Evolutionary conservation across 2,329 filamentous ascomycete genomes (phyloP), one percentile per base, ranked within the genome.

Genomic region (Mycosphaerelloides madeirae): DNA sequence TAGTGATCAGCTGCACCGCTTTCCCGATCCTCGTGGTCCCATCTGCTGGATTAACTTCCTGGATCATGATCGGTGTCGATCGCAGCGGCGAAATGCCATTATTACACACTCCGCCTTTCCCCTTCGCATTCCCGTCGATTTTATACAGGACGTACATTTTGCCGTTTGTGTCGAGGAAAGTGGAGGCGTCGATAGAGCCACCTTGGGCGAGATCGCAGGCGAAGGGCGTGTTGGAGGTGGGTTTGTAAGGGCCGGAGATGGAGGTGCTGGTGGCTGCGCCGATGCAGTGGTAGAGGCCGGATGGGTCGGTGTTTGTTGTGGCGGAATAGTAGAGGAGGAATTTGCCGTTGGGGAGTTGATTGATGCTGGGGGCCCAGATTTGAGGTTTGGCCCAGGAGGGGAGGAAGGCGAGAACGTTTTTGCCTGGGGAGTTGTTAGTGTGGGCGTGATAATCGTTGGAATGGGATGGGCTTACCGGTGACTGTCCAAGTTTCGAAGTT

Each of bases 361-460:
- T 57, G 25, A 65, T 57, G 32, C 65, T 62, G 1, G 65, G 65
- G 5, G 64, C 65, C 65, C 65, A 68, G 11, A 67, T 52, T 22
- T 53, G 45, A 2, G 55, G 52, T 31, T 51, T 50, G 31, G 56
- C 60, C 62, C 62, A 66, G 8, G 54, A 34, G 3, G 59, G 57
- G 6, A 64, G 49, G 14, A 38, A 46, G 29, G 34, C 29, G 53
- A 68, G 54, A 12, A 61, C 62, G 43, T 67, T 65, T 19, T 59
- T 41, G n/a, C n/a, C n/a, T n/a, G n/a, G n/a, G n/a, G n/a, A n/a
- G n/a, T n/a, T n/a, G n/a, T n/a, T n/a, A n/a, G n/a, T n/a, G n/a
- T n/a, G n/a, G n/a, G n/a, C n/a, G n/a, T n/a, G n/a, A n/a, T n/a
- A n/a, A n/a, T n/a, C n/a, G n/a, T n/a, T n/a, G n/a, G n/a, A n/a